phyloP scores from a whole-genome alignment of 345 rosid species.

The Sisymbrium altissimum region DNA sequence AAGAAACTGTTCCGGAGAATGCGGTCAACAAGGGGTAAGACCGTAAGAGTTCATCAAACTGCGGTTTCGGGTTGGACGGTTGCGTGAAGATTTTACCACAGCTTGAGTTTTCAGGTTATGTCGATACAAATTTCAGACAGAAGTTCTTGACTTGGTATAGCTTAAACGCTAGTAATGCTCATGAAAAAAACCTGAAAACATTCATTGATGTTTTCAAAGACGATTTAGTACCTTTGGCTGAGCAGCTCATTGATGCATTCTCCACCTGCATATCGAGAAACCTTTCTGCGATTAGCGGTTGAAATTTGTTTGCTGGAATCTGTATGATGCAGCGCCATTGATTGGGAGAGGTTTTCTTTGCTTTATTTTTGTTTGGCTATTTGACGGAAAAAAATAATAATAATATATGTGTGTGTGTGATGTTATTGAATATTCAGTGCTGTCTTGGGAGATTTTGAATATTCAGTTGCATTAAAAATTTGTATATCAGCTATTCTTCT shows the following conservation, averaged over 20 bases:
- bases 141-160: constrained; percentile 90
- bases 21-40: background rate
- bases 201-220: constrained; percentile 54
- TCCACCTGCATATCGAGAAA: constrained; percentile 53
- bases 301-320: too few relatives aligned
- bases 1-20: background rate
- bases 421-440: too few relatives aligned
- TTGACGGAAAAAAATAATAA: too few relatives aligned
- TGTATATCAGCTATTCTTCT: constrained; percentile 53
- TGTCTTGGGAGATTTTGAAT: too few relatives aligned
- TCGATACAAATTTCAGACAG: constrained; percentile 70
- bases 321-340: constrained; percentile 72
- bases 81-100: constrained; percentile 70
- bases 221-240: constrained; percentile 65
- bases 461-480: too few relatives aligned
- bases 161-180: constrained; percentile 59
- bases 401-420: too few relatives aligned
- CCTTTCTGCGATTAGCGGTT: constrained; percentile 32
- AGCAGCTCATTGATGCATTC: constrained; percentile 76
- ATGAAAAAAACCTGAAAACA: constrained; percentile 62
- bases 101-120: constrained; percentile 64
- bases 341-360: background rate
- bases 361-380: too few relatives aligned
- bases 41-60: background rate
- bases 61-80: constrained; percentile 43